Conservation (phyloP, 805 yeast species). For the Ogataea corticis region DNA sequence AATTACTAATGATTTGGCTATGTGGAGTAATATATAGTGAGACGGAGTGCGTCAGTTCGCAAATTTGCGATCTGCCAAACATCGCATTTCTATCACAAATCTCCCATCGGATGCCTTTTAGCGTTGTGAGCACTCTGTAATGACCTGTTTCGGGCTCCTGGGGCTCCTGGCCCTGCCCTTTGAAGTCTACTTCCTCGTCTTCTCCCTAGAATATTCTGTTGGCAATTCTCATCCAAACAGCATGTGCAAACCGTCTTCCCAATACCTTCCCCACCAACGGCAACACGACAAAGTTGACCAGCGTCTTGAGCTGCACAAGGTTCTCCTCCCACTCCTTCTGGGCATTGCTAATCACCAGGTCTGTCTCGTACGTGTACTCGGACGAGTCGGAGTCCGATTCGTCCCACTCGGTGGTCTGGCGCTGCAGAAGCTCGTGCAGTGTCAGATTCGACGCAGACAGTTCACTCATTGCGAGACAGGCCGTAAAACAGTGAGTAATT, state of each 20-base stretch:
- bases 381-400: constrained; percentile 21
- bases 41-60: no score
- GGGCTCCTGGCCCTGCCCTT: no score
- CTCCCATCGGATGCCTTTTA: no score
- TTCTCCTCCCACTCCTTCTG: constrained; percentile 78
- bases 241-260: constrained; percentile 59
- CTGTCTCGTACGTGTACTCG: constrained; percentile 36
- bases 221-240: constrained; percentile 34
- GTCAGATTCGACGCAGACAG: constrained; percentile 14
- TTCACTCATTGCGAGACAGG: constrained; percentile 2
- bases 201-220: constrained; percentile 1
- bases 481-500: no score
- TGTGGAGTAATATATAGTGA: no score
- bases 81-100: no score
- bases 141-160: no score
- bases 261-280: constrained; percentile 68
- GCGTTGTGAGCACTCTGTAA: no score
- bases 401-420: constrained; percentile 3
- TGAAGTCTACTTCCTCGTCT: no score
- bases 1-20: no score
- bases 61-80: no score
- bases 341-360: constrained; percentile 38
- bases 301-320: constrained; percentile 55
- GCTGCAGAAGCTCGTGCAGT: constrained; percentile 1
- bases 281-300: constrained; percentile 57